Conservation (phyloP, 108 stramenopile species). For the Aurantiochytrium sp. region DNA sequence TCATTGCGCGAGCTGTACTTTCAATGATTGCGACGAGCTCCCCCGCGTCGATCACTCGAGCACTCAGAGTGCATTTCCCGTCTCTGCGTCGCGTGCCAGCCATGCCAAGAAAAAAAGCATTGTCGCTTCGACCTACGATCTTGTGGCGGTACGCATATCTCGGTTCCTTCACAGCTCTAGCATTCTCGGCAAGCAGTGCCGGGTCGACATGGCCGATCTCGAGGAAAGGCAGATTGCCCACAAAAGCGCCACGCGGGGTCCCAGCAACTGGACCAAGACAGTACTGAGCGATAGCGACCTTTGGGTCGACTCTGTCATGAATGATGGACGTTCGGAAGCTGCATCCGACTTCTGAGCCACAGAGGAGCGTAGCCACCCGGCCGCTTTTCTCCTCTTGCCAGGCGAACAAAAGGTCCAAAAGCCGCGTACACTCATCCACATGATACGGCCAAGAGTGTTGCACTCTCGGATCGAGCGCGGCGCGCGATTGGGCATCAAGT, state of each 20-base stretch:
- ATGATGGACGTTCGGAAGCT: not conserved
- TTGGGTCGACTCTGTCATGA: not conserved
- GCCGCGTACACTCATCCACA: not conserved
- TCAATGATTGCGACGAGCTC: too few relatives aligned
- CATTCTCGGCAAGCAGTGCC: not conserved
- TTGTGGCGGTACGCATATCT: not conserved
- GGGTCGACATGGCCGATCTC: not conserved
- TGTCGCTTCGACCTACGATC: not conserved
- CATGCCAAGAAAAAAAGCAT: not conserved
- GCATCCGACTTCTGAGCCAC: not conserved
- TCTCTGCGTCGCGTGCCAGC: not conserved
- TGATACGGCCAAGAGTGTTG: not conserved
- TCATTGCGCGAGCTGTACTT: too few relatives aligned
- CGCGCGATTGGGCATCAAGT: not conserved
- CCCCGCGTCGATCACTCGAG: not conserved
- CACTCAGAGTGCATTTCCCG: not conserved
- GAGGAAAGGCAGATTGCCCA: not conserved
- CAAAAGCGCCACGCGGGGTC: not conserved
- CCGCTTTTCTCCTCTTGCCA: not conserved
- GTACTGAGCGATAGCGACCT: not conserved
- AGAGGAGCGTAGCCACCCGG: not conserved
- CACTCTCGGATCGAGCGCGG: not conserved
- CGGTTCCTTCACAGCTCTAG: not conserved
- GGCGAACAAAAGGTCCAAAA: not conserved
- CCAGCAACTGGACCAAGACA: not conserved